Evolutionary conservation across 2,329 filamentous ascomycete species (phyloP).

Genomic region (Fusarium newnesense): DNA sequence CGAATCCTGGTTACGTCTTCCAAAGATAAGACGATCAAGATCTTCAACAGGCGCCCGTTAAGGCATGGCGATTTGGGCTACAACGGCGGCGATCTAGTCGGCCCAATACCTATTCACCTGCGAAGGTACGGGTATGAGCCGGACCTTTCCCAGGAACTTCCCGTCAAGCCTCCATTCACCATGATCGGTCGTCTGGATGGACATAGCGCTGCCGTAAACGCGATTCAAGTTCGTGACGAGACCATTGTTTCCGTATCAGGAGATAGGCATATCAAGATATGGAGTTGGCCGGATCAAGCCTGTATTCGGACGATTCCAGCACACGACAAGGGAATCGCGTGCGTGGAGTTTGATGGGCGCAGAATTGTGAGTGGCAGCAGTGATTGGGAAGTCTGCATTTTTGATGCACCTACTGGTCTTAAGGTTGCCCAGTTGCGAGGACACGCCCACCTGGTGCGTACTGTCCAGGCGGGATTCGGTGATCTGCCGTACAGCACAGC

Average conservation of each 20-base stretch:
- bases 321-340: conserved; percentile 95
- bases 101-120: conserved; percentile 63
- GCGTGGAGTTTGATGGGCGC: conserved; percentile 94
- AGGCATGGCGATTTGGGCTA: conserved; percentile 69
- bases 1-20: conserved; percentile 95
- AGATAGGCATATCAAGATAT: conserved; percentile 92
- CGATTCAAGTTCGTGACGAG: conserved; percentile 86
- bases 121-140: conserved; percentile 66
- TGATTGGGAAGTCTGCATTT: conserved; percentile 95
- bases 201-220: conserved; percentile 92
- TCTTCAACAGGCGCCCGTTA: conserved; percentile 87
- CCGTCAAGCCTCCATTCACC: conserved; percentile 72
- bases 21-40: conserved; percentile 96
- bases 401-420: conserved; percentile 84
- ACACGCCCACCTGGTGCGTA: conserved; percentile 87
- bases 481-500: conserved; percentile 84
- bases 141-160: conserved; percentile 57
- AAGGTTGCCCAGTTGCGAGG: conserved; percentile 89
- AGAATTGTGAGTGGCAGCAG: conserved; percentile 96
- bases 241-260: conserved; percentile 96
- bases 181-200: conserved; percentile 84
- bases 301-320: conserved; percentile 84
- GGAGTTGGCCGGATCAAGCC: conserved; percentile 85
- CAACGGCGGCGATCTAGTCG: conserved; percentile 53
- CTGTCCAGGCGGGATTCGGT: conserved; percentile 93